Evolutionary conservation across 2,329 filamentous ascomycete species (phyloP), one percentile per base, ranked within the genome.

Genomic region (Ceratocystis variospora): DNA sequence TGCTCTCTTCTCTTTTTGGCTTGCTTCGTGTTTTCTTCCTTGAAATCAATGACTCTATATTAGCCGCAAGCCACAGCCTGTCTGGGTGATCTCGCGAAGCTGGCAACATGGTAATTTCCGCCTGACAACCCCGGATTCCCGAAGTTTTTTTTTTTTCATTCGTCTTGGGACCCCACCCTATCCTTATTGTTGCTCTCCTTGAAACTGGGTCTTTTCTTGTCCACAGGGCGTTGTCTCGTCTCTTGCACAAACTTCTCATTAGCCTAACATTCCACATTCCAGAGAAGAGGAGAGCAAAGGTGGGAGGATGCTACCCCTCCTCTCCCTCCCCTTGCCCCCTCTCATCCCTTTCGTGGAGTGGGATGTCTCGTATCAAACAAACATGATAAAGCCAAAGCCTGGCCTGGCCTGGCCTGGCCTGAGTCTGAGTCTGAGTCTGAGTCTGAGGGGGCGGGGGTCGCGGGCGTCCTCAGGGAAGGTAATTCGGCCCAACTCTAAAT

Each of bases 401-500:
- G 46, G n/a, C 10, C 53, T 57, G 53, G n/a, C 10, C 53, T 57
- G 53, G 22, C 22, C 22, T 22, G 22, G 15, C 45, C 45, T 48
- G 45, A 19, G 45, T n/a, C n/a, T 8, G 46, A 5, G 46, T 37
- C n/a, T 8, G 46, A 5, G 46, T 37, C 37, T 37, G 37, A 22
- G 46, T n/a, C 7, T 8, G 46, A 17, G 53, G 53, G 22, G 28
- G 53, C 10, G 53, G 22, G 53, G 7, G 53, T 3, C 28, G 53
- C 22, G 28, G 53, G 53, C 22, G 53, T 57, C 53, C 15, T 31
- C 53, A 28, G 31, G 31, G 22, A 28, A 57, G 28, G 28, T 25
- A 57, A 50, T 50, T 31, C 53, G 25, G 53, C 53, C 53, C 53
- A 57, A 57, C 53, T 57, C 22, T 57, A 31, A 57, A 57, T 57